Evolutionary conservation across 2,329 filamentous ascomycete genomes (phyloP).

Genomic region (Emydomyces testavorans): DNA sequence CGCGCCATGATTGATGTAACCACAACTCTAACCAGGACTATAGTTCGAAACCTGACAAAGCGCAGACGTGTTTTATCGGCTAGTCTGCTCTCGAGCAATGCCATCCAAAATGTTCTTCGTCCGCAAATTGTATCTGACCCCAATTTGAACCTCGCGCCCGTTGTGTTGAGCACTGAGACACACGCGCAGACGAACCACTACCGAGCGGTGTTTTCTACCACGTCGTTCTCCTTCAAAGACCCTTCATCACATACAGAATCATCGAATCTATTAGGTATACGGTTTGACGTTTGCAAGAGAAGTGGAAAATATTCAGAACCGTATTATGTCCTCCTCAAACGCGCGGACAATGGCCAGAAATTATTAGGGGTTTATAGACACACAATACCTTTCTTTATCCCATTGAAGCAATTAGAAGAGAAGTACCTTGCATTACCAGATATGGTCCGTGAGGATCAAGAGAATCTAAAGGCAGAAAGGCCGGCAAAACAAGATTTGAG

Average conservation of each 20-base stretch:
- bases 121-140: conserved; percentile 10
- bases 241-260: conserved; percentile 27
- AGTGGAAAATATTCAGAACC: conserved; percentile 33
- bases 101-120: conserved; percentile 26
- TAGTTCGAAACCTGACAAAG: conserved; percentile 32
- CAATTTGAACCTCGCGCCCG: conserved; percentile 24
- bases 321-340: conserved; percentile 34
- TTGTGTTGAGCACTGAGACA: conserved; percentile 23
- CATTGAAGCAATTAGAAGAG: conserved; percentile 29
- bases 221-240: conserved; percentile 37
- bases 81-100: conserved; percentile 33
- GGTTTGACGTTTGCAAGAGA: conserved; percentile 33
- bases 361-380: conserved; percentile 31
- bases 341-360: conserved; percentile 18
- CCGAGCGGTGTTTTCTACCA: conserved; percentile 36
- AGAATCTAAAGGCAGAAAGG: conserved; percentile 18
- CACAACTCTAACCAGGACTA: conserved; percentile 3
- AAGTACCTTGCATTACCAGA: conserved; percentile 25
- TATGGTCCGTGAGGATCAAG: conserved; percentile 15
- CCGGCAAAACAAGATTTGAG: conserved; percentile 28
- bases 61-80: conserved; percentile 32
- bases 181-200: conserved; percentile 33
- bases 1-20: not conserved
- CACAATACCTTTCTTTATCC: conserved; percentile 37
- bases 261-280: conserved; percentile 30